These are phyloP conservation scores for Euryodendron excelsum DNA, from an alignment of 148 eudicot species.

Conservation along the genomic window DNA sequence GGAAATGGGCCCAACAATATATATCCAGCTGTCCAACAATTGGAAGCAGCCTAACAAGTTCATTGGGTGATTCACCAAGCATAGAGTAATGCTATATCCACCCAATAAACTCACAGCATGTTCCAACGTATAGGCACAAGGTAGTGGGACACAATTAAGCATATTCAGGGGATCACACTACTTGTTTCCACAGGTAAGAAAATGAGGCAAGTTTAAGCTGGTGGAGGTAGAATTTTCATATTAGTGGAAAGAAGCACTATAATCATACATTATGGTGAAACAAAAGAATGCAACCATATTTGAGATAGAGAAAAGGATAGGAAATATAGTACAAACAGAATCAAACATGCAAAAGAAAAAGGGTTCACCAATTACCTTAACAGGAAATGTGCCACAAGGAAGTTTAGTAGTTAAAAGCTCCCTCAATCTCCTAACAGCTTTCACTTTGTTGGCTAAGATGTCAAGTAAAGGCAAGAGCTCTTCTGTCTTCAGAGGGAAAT, in stretches of 20 bases:
- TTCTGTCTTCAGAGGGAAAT: constrained; percentile 84
- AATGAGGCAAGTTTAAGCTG: not conserved
- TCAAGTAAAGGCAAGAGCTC: constrained; percentile 93
- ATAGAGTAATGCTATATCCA: not conserved
- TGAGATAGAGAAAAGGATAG: not conserved
- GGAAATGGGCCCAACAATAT: no score
- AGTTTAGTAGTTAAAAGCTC: constrained; percentile 91
- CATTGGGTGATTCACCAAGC: not conserved
- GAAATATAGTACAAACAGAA: not conserved
- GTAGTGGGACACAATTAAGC: not conserved
- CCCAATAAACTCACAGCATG: not conserved
- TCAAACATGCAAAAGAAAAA: not conserved
- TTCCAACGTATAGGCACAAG: not conserved
- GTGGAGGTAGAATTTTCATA: not conserved
- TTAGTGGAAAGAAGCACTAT: not conserved
- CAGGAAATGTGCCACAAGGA: constrained; percentile 90
- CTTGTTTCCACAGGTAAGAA: not conserved
- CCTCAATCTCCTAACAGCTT: constrained; percentile 83
- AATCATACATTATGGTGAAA: not conserved
- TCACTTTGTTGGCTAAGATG: constrained; percentile 93
- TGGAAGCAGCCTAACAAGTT: not conserved
- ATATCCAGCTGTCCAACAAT: no score
- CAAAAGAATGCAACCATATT: not conserved
- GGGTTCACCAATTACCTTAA: constrained; percentile 54
- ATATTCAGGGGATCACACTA: not conserved